phyloP scores from a whole-genome alignment of 1,284 basidiomycete genomes.

The Moesziomyces antarcticus region DNA sequence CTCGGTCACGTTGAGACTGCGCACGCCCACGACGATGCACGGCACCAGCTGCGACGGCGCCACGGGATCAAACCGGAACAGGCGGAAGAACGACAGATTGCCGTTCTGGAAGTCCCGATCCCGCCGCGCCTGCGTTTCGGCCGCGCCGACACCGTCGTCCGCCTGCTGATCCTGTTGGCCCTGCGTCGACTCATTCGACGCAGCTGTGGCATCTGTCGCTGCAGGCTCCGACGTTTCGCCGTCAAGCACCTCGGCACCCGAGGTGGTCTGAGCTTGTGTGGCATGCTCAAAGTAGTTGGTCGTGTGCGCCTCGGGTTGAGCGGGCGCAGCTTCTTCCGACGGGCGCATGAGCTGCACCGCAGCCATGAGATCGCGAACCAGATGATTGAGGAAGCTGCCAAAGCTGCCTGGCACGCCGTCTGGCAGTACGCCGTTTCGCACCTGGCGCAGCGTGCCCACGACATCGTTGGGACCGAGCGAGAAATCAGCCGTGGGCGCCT shows the following conservation, averaged over 20 bases:
- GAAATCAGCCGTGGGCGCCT: conserved; percentile 14
- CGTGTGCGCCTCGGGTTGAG: conserved; percentile 15
- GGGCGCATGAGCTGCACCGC: conserved; percentile 52
- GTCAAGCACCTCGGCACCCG: conserved; percentile 35
- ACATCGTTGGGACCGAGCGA: conserved; percentile 49
- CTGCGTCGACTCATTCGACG: neutral
- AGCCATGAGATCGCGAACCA: conserved; percentile 53
- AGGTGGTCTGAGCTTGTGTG: conserved; percentile 13
- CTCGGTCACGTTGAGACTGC: conserved; percentile 56
- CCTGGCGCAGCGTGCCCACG: conserved; percentile 42
- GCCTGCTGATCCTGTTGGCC: conserved; percentile 1
- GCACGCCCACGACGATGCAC: conserved; percentile 63
- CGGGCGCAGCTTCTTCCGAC: conserved; percentile 14
- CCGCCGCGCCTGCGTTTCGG: conserved; percentile 41
- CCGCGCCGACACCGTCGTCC: conserved; percentile 4
- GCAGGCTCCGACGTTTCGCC: conserved; percentile 16
- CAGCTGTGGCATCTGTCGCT: neutral
- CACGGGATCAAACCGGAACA: conserved; percentile 60
- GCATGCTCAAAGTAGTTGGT: conserved; percentile 40
- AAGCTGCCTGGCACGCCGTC: conserved; percentile 58
- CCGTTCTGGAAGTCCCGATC: conserved; percentile 56
- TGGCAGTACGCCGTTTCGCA: conserved; percentile 45
- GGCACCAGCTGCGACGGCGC: conserved; percentile 52
- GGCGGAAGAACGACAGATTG: conserved; percentile 64
- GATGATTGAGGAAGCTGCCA: conserved; percentile 57